Conservation (phyloP, 2,329 filamentous ascomycete species). For the Mycocentrospora acerina region DNA sequence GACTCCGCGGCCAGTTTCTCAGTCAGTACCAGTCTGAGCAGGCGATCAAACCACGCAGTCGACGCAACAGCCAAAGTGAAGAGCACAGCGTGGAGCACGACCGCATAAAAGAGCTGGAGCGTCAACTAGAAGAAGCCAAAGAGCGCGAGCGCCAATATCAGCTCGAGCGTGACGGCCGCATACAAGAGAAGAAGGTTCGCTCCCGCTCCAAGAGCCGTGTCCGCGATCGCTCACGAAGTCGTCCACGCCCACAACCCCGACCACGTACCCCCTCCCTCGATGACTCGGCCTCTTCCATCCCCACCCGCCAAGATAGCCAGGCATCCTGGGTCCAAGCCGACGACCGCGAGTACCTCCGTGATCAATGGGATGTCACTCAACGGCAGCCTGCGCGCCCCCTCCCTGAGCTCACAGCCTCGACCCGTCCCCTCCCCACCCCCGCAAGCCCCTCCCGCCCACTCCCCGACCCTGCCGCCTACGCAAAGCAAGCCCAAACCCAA, state of each 20-base stretch:
- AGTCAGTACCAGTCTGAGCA: constrained; percentile 83
- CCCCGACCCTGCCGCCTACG: constrained; percentile 36
- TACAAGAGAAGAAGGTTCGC: constrained; percentile 43
- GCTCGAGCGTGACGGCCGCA: constrained; percentile 57
- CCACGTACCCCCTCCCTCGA: constrained; percentile 45
- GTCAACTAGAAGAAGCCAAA: constrained; percentile 66
- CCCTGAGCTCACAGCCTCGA: constrained; percentile 28
- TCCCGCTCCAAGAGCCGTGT: constrained; percentile 40
- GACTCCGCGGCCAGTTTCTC: constrained; percentile 78
- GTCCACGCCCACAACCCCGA: constrained; percentile 34
- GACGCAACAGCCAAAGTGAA: constrained; percentile 41
- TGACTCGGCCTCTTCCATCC: constrained; percentile 27
- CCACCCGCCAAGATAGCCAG: constrained; percentile 53
- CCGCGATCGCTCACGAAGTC: constrained; percentile 37
- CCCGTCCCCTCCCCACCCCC: constrained; percentile 34
- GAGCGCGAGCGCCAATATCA: constrained; percentile 67
- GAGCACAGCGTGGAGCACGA: constrained; percentile 56
- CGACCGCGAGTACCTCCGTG: constrained; percentile 65
- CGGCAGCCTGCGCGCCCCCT: constrained; percentile 33
- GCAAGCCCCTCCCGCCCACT: constrained; percentile 33
- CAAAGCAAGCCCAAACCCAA: constrained; percentile 15
- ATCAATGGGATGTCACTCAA: constrained; percentile 54
- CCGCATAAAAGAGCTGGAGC: constrained; percentile 79
- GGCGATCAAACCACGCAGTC: constrained; percentile 39
- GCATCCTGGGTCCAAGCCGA: constrained; percentile 65